Percentiles rank a stretch among this genome's conserved stretches.
These are phyloP conservation scores for Hypoxylon lienhwacheense DNA, from an alignment of 495 filamentous ascomycete genomes.

Conservation along the genomic window DNA sequence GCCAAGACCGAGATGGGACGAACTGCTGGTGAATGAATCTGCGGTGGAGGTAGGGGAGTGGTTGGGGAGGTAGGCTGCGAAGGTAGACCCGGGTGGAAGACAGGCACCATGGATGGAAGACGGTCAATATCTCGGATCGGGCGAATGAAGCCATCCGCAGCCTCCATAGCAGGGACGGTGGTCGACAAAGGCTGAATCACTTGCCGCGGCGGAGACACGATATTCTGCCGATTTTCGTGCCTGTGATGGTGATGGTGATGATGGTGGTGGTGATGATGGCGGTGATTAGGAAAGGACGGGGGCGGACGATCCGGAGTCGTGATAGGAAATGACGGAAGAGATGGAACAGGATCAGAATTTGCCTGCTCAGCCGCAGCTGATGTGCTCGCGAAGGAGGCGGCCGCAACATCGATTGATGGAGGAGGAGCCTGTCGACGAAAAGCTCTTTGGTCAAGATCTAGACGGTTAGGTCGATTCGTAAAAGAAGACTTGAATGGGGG, in stretches of 20 bases:
- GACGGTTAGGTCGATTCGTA: slow-evolving; percentile 51
- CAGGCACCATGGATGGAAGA: slow-evolving; percentile 80
- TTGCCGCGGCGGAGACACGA: slow-evolving; percentile 55
- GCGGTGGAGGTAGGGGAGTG: slow-evolving; percentile 73
- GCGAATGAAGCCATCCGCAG: slow-evolving; percentile 71
- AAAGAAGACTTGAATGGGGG: slow-evolving; percentile 50
- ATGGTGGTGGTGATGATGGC: slow-evolving; percentile 59
- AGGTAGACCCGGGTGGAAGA: slow-evolving; percentile 67
- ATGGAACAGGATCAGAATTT: slow-evolving; percentile 60
- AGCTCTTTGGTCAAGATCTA: slow-evolving; percentile 49
- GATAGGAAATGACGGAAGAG: slow-evolving; percentile 64
- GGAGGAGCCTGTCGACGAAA: slow-evolving; percentile 53
- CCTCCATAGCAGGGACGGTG: slow-evolving; percentile 72
- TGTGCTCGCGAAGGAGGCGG: slow-evolving; percentile 48
- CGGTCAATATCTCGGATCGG: slow-evolving; percentile 86
- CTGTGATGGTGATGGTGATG: slow-evolving; percentile 61
- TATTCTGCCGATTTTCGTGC: slow-evolving; percentile 61
- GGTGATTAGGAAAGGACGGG: slow-evolving; percentile 47
- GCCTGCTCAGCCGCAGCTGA: slow-evolving; percentile 44
- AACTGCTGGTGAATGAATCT: slow-evolving; percentile 54
- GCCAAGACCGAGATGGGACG: slow-evolving; percentile 54
- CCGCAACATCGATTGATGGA: slow-evolving; percentile 50
- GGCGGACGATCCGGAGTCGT: slow-evolving; percentile 71
- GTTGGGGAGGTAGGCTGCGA: slow-evolving; percentile 95
- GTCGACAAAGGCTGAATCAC: slow-evolving; percentile 68